phyloP scores from a whole-genome alignment of 2,329 filamentous ascomycete species.

The Mycosphaerella sp. region DNA sequence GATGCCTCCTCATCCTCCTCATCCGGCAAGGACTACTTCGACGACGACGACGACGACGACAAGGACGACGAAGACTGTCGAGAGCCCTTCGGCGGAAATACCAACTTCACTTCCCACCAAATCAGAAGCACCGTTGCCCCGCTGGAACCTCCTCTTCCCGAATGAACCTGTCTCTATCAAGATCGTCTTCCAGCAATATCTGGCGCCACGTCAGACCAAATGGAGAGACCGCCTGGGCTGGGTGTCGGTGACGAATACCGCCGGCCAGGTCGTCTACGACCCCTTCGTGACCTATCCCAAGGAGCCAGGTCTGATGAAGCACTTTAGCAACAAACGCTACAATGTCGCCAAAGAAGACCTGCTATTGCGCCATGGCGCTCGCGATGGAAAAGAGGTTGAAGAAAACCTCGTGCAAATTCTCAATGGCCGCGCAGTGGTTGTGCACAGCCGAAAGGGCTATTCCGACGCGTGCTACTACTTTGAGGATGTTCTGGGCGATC shows the following conservation, averaged over 20 bases:
- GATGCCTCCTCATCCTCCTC: too few relatives aligned
- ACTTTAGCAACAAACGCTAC: constrained; percentile 5
- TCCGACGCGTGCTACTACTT: constrained; percentile 3
- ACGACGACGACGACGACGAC: too few relatives aligned
- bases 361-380: constrained; percentile 3
- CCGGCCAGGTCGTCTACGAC: constrained; percentile 8
- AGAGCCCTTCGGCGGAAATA: neutral
- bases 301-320: constrained; percentile 4
- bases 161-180: constrained; percentile 7
- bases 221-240: constrained; percentile 7
- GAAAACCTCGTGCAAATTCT: constrained; percentile 1
- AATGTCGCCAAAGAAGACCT: constrained; percentile 5
- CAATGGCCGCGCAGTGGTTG: constrained; percentile 4
- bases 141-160: constrained; percentile 6
- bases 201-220: neutral
- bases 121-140: constrained; percentile 1
- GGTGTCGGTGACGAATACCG: constrained; percentile 7
- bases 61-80: neutral
- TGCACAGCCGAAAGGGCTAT: constrained; percentile 3
- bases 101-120: neutral
- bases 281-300: constrained; percentile 8
- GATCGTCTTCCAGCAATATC: constrained; percentile 9
- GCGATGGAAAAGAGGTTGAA: constrained; percentile 7
- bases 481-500: neutral
- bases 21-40: too few relatives aligned